Conservation (phyloP, 441 rosid genomes). For the Populus tomentosa region DNA sequence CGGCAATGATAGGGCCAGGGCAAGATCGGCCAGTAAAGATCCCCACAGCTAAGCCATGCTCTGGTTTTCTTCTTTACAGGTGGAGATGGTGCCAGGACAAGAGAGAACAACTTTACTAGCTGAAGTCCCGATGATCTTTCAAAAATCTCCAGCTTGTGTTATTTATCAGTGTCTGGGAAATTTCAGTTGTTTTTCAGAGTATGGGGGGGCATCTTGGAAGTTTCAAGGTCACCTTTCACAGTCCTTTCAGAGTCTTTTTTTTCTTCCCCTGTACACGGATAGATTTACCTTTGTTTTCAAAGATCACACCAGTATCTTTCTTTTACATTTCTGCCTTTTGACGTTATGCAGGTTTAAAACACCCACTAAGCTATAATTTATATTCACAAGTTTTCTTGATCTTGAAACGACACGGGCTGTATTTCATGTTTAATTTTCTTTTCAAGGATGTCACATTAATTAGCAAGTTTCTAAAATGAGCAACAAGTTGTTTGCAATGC, state of each 20-base stretch:
- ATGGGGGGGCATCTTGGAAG: not conserved
- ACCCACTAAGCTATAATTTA: not conserved
- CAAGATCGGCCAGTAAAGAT: not conserved
- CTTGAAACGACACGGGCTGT: not conserved
- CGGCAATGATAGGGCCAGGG: not conserved
- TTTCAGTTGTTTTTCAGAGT: conserved; percentile 3
- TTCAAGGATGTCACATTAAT: not conserved
- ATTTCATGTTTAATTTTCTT: not conserved
- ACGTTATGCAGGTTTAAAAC: not conserved
- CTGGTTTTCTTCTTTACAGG: conserved; percentile 27
- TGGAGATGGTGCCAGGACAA: conserved; percentile 57
- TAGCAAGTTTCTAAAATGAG: not conserved
- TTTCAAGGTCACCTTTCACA: not conserved
- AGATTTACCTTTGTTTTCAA: conserved; percentile 14
- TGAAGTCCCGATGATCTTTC: not conserved
- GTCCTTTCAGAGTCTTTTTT: not conserved
- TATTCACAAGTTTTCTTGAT: not conserved
- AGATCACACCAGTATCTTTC: not conserved
- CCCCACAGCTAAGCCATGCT: not conserved
- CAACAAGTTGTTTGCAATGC: not conserved
- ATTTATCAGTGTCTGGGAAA: conserved; percentile 17
- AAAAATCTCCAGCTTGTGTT: not conserved
- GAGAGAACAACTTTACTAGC: conserved; percentile 42
- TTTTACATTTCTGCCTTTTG: too few relatives aligned
- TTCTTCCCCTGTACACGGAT: conserved; percentile 13